Percentiles rank a stretch among this genome's conserved stretches.
phyloP scores from a whole-genome alignment of 2,329 filamentous ascomycete genomes.

The Fusarium anthophilum region DNA sequence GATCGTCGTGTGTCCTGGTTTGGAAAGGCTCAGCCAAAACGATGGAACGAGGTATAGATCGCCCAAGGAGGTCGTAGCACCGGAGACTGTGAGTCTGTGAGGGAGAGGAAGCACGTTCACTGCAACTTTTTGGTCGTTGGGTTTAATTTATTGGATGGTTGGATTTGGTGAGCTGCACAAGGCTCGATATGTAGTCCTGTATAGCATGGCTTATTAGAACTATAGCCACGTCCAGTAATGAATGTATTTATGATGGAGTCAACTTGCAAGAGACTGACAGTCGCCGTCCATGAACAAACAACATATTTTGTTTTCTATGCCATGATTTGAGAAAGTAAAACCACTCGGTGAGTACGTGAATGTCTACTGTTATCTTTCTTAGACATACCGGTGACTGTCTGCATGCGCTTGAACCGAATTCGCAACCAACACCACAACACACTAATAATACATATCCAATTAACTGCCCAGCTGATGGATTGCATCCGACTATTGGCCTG shows the following conservation, averaged over 20 bases:
- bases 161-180: background rate
- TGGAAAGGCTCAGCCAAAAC: conserved; percentile 42
- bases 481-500: background rate
- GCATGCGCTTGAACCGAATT: background rate
- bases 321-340: background rate
- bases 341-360: no score
- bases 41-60: conserved; percentile 38
- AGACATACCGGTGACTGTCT: background rate
- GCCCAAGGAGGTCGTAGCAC: conserved; percentile 37
- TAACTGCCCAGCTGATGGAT: background rate
- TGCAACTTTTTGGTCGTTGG: background rate
- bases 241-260: background rate
- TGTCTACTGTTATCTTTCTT: background rate
- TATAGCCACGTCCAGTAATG: background rate
- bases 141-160: background rate
- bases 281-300: background rate
- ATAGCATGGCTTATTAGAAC: background rate
- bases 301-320: background rate
- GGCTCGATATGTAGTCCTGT: background rate
- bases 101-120: background rate
- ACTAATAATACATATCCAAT: background rate
- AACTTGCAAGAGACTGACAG: background rate
- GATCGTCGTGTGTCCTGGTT: conserved; percentile 44
- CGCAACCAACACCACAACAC: background rate
- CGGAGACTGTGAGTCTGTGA: conserved; percentile 17